Conservation (phyloP, 1,284 basidiomycete species). For the Microbotryomycetes sp. region DNA sequence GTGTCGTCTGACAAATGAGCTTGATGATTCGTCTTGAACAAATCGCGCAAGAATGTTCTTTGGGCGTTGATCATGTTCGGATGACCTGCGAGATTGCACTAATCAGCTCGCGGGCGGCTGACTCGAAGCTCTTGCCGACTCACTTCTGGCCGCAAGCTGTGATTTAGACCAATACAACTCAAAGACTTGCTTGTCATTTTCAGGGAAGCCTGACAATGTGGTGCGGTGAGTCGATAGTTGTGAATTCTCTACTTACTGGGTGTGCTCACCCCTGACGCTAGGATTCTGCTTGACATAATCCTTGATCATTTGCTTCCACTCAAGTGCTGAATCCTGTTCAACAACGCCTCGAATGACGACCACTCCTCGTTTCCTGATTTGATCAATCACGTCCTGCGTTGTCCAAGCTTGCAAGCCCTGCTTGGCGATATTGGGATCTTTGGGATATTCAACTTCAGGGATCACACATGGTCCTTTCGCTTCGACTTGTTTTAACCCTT, state of each 20-base stretch:
- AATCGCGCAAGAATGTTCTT: conserved; percentile 55
- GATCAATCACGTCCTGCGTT: conserved; percentile 56
- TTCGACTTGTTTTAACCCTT: conserved; percentile 48
- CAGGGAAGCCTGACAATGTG: conserved; percentile 40
- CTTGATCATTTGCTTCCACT: conserved; percentile 56
- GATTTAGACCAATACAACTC: conserved; percentile 62
- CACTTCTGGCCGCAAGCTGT: conserved; percentile 46
- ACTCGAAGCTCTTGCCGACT: background rate
- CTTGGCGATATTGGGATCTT: background rate
- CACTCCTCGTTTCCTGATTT: conserved; percentile 54
- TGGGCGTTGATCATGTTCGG: conserved; percentile 30
- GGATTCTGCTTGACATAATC: conserved; percentile 56
- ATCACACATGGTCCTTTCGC: conserved; percentile 51
- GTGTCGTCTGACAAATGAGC: conserved; percentile 5
- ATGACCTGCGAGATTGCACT: background rate
- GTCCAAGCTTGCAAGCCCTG: conserved; percentile 46
- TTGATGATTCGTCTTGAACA: conserved; percentile 45
- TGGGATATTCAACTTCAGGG: conserved; percentile 1
- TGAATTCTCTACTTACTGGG: background rate
- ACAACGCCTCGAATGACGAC: conserved; percentile 61
- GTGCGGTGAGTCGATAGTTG: conserved; percentile 55
- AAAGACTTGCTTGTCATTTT: conserved; percentile 49
- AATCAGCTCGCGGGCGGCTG: background rate
- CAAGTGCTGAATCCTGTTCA: conserved; percentile 54
- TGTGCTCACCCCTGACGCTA: conserved; percentile 51